Evolutionary conservation across 2,329 filamentous ascomycete genomes (phyloP).

Genomic region (Pseudogymnoascus sp.): DNA sequence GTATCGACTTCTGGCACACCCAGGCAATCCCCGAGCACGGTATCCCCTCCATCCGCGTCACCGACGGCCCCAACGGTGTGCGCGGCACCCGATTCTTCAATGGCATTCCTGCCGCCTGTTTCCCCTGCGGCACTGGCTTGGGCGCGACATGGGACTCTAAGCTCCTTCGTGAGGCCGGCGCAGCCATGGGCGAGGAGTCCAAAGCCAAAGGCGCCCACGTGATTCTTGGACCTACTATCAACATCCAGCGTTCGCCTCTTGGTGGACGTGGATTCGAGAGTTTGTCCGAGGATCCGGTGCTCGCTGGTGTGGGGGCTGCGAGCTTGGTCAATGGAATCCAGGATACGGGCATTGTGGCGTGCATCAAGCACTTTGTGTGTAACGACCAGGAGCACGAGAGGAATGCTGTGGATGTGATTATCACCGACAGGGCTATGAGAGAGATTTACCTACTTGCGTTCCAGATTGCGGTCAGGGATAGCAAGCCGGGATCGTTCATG

Average conservation of each 20-base stretch:
- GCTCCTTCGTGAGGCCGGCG: constrained; percentile 43
- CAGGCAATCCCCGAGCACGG: constrained; percentile 50
- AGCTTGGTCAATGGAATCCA: constrained; percentile 48
- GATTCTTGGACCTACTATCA: constrained; percentile 54
- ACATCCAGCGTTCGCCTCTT: constrained; percentile 53
- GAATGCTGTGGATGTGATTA: constrained; percentile 45
- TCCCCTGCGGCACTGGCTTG: constrained; percentile 50
- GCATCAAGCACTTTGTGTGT: constrained; percentile 53
- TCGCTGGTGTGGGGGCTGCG: constrained; percentile 46
- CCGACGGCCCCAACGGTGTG: constrained; percentile 63
- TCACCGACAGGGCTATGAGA: constrained; percentile 47
- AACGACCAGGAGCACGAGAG: constrained; percentile 54
- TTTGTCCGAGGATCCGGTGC: constrained; percentile 48
- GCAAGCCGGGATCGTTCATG: constrained; percentile 47
- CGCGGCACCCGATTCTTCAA: constrained; percentile 62
- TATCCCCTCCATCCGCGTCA: constrained; percentile 55
- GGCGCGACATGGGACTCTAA: constrained; percentile 49
- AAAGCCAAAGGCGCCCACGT: constrained; percentile 49
- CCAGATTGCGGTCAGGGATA: constrained; percentile 45
- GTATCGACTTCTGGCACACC: constrained; percentile 64
- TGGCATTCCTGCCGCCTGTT: constrained; percentile 50
- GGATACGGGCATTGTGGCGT: constrained; percentile 46
- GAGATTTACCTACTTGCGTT: constrained; percentile 53
- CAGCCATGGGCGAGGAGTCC: constrained; percentile 44
- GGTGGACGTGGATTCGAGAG: constrained; percentile 54